Conservation (phyloP, 306 rosid species). For the Prinsepia uniflora region DNA sequence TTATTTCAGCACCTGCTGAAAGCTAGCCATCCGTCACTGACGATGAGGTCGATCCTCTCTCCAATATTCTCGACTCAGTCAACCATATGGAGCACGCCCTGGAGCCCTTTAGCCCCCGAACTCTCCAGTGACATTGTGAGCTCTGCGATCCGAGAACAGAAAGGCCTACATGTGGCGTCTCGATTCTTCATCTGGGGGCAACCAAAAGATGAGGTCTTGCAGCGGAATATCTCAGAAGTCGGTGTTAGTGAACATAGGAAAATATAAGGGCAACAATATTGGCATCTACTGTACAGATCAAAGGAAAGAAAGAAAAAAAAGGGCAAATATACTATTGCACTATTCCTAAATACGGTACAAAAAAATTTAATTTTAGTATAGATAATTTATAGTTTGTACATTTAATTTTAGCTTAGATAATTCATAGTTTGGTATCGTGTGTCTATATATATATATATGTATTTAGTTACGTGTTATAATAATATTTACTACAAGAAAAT, state of each 20-base stretch:
- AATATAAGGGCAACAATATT: no score
- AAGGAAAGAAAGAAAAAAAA: no score
- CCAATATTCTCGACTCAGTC: slow-evolving; percentile 25
- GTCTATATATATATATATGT: no score
- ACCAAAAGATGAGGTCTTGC: slow-evolving; percentile 25
- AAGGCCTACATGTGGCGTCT: slow-evolving; percentile 19
- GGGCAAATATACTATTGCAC: no score
- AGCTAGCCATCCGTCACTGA: neutral
- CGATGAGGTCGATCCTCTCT: slow-evolving; percentile 18
- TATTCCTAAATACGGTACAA: no score
- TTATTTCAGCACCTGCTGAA: slow-evolving; percentile 14
- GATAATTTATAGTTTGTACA: no score
- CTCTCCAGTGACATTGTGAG: slow-evolving; percentile 14
- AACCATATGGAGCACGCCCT: slow-evolving; percentile 18
- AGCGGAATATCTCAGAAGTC: slow-evolving; percentile 11
- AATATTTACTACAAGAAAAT: no score
- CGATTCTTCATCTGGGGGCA: slow-evolving; percentile 65
- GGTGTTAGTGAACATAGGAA: neutral
- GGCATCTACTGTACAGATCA: no score
- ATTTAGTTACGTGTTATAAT: no score
- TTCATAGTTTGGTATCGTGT: no score
- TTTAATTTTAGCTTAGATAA: no score
- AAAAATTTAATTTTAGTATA: no score
- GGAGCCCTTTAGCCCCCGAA: slow-evolving; percentile 1
- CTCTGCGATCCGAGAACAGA: slow-evolving; percentile 25